Conservation (phyloP, 2,329 filamentous ascomycete genomes). For the Chrysoporthe deuterocubensis region DNA sequence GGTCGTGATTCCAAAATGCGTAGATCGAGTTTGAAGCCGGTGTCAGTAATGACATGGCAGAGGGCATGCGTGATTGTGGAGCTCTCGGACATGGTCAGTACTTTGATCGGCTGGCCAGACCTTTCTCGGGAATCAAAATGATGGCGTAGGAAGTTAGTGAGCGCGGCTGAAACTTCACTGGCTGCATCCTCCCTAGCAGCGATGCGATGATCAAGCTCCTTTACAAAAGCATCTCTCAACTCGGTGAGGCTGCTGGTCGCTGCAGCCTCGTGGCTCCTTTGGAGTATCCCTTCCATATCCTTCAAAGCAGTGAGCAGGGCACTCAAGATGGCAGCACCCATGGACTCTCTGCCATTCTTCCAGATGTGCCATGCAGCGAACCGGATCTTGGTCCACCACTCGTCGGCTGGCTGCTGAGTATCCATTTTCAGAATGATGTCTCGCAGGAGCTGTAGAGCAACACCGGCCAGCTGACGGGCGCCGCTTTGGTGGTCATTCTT, state of each 20-base stretch:
- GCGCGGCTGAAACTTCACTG: conserved; percentile 34
- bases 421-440: conserved; percentile 47
- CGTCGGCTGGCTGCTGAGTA: conserved; percentile 33
- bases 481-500: conserved; percentile 62
- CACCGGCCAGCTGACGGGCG: conserved; percentile 60
- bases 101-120: conserved; percentile 42
- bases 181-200: conserved; percentile 33
- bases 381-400: conserved; percentile 61
- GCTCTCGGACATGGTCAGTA: conserved; percentile 66
- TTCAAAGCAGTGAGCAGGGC: conserved; percentile 52
- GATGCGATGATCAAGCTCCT: conserved; percentile 30
- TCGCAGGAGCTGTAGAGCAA: conserved; percentile 54
- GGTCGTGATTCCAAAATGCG: conserved; percentile 70
- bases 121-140: conserved; percentile 37
- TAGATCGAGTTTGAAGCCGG: conserved; percentile 52
- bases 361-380: conserved; percentile 66
- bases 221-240: conserved; percentile 27
- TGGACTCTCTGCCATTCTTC: conserved; percentile 68
- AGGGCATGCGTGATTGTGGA: conserved; percentile 62
- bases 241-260: conserved; percentile 9
- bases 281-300: conserved; percentile 41
- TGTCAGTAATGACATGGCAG: conserved; percentile 42
- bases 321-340: conserved; percentile 63
- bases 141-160: conserved; percentile 41
- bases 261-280: conserved; percentile 31